phyloP scores from a whole-genome alignment of 768 basidiomycete genomes.

The Russula brevipes region DNA sequence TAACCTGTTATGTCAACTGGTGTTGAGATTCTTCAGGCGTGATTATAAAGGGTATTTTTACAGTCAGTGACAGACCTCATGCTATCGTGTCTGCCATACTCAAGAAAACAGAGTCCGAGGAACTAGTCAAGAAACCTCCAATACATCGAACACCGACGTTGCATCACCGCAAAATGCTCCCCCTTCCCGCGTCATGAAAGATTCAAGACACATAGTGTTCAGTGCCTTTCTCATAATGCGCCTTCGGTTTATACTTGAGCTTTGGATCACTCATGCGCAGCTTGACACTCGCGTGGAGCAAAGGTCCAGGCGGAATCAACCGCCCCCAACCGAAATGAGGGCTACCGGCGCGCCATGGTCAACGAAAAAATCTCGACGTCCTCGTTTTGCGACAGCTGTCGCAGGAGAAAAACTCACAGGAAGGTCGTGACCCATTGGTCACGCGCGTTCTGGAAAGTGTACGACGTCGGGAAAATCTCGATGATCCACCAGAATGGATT shows the following conservation, averaged over 20 bases:
- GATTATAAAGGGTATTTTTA: no score
- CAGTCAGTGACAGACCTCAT: no score
- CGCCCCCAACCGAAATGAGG: conserved; percentile 57
- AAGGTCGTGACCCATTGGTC: conserved; percentile 51
- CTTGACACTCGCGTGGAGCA: conserved; percentile 61
- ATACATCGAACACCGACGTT: not conserved
- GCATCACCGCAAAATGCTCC: not conserved
- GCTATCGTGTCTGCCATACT: not conserved
- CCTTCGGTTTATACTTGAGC: conserved; percentile 55
- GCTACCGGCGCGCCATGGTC: conserved; percentile 31
- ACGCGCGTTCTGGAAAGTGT: conserved; percentile 50
- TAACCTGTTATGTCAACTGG: no score
- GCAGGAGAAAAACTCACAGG: conserved; percentile 40
- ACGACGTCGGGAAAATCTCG: conserved; percentile 55
- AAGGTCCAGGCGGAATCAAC: conserved; percentile 43
- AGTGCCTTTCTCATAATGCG: conserved; percentile 43
- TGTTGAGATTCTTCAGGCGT: no score
- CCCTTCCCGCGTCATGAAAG: not conserved
- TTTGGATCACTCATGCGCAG: conserved; percentile 45
- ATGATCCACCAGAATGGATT: conserved; percentile 62
- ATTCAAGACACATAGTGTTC: conserved; percentile 44
- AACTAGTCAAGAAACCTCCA: not conserved
- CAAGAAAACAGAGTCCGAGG: not conserved
- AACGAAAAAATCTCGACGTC: not conserved
- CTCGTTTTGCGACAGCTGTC: not conserved